These are phyloP conservation scores for Pseudomonodictys pantanalensis DNA, from an alignment of 495 filamentous ascomycete species.

Conservation along the genomic window DNA sequence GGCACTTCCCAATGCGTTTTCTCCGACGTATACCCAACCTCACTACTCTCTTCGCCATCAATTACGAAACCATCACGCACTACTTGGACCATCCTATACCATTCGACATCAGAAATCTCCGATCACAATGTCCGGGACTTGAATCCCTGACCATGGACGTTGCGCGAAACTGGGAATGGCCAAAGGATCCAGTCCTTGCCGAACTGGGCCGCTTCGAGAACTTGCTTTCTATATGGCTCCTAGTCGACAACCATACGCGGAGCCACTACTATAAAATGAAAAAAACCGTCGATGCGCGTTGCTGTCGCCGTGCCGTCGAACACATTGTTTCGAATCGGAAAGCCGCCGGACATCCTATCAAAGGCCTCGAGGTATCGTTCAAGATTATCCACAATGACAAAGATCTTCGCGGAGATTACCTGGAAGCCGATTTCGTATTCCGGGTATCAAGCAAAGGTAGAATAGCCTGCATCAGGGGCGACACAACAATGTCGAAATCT, in stretches of 20 bases:
- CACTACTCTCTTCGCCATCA: neutral
- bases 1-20: neutral
- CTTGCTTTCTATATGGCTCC: neutral
- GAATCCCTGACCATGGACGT: neutral
- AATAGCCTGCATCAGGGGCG: too few relatives aligned
- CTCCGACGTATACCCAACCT: neutral
- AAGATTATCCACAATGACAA: too few relatives aligned
- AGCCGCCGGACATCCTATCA: too few relatives aligned
- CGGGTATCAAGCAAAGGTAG: too few relatives aligned
- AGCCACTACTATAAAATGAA: neutral
- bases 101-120: neutral
- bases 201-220: neutral
- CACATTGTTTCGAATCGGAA: neutral
- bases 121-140: neutral
- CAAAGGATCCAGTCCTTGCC: neutral
- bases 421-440: too few relatives aligned
- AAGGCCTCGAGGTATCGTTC: slow-evolving; percentile 52
- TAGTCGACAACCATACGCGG: neutral
- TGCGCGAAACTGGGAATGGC: neutral
- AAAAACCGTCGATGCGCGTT: neutral
- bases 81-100: neutral
- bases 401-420: too few relatives aligned
- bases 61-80: neutral
- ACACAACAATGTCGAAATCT: too few relatives aligned
- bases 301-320: neutral